Percentiles rank a stretch among this genome's conserved stretches.
phyloP scores from a whole-genome alignment of 129 eudicot genomes.

The Pseudognaphalium luteoalbum region DNA sequence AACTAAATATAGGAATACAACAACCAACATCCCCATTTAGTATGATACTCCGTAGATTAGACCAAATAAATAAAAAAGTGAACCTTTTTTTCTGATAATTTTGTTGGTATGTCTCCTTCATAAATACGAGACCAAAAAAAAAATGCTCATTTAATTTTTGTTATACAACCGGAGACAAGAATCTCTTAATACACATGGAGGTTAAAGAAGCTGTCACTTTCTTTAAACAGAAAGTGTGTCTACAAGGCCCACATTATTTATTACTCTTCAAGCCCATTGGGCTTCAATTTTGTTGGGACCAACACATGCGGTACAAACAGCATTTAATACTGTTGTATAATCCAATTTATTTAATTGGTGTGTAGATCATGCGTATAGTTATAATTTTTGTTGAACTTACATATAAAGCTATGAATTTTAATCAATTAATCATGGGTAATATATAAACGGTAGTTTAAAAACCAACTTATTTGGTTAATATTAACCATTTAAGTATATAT shows the following conservation, averaged over 20 bases:
- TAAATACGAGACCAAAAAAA: constrained; percentile 7
- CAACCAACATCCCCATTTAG: constrained; percentile 12
- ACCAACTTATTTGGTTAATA: too few species aligned
- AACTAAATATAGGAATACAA: neutral
- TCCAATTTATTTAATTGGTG: too few species aligned
- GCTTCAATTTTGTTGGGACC: constrained; percentile 9
- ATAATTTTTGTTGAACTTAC: too few species aligned
- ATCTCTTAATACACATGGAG: constrained; percentile 3
- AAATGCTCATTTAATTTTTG: constrained; percentile 16
- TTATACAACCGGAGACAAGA: constrained; percentile 10
- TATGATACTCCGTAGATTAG: neutral
- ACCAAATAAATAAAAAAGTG: constrained; percentile 5
- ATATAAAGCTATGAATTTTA: too few species aligned
- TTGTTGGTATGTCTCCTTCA: constrained; percentile 20
- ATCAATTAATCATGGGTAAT: too few species aligned
- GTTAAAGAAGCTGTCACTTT: neutral
- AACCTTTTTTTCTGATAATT: constrained; percentile 9
- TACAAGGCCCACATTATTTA: constrained; percentile 11
- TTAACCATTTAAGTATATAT: too few species aligned
- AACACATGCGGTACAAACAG: neutral
- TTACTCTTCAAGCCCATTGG: constrained; percentile 19
- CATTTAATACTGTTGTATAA: too few species aligned
- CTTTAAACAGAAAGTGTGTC: neutral
- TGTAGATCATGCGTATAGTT: too few species aligned
- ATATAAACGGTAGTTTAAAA: too few species aligned